phyloP scores from a whole-genome alignment of 441 rosid genomes.

The Gossypium lobatum region DNA sequence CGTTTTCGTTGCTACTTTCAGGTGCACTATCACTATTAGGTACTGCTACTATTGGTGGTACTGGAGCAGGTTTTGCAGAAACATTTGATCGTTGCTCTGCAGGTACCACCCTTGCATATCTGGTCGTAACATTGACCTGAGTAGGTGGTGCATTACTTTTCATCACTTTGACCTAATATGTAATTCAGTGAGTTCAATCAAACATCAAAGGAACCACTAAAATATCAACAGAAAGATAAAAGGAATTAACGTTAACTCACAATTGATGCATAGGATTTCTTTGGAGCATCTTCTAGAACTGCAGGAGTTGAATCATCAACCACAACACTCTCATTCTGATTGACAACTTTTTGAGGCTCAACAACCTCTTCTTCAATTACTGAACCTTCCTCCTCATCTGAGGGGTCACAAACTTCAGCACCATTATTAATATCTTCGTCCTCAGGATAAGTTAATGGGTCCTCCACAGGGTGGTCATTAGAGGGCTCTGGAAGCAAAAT shows the following conservation, averaged over 20 bases:
- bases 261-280: constrained; percentile 72
- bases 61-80: constrained; percentile 33
- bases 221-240: neutral
- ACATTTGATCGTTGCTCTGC: constrained; percentile 25
- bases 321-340: constrained; percentile 25
- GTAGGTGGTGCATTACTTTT: constrained; percentile 34
- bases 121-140: constrained; percentile 41
- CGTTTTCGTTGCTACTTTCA: constrained; percentile 50
- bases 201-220: constrained; percentile 6
- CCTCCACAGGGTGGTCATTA: constrained; percentile 26
- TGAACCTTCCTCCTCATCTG: constrained; percentile 63
- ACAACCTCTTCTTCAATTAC: constrained; percentile 48
- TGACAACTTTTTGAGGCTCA: constrained; percentile 28
- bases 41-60: constrained; percentile 27
- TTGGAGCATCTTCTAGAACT: constrained; percentile 57
- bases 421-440: constrained; percentile 45
- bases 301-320: constrained; percentile 31
- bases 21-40: constrained; percentile 28
- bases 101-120: constrained; percentile 32
- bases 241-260: constrained; percentile 40
- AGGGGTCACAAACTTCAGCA: constrained; percentile 53
- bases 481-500: constrained; percentile 42
- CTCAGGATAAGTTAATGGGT: constrained; percentile 32
- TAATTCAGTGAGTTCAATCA: constrained; percentile 7
- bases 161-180: constrained; percentile 46